Conservation (phyloP, 768 basidiomycete species). For the Asterophora parasitica region DNA sequence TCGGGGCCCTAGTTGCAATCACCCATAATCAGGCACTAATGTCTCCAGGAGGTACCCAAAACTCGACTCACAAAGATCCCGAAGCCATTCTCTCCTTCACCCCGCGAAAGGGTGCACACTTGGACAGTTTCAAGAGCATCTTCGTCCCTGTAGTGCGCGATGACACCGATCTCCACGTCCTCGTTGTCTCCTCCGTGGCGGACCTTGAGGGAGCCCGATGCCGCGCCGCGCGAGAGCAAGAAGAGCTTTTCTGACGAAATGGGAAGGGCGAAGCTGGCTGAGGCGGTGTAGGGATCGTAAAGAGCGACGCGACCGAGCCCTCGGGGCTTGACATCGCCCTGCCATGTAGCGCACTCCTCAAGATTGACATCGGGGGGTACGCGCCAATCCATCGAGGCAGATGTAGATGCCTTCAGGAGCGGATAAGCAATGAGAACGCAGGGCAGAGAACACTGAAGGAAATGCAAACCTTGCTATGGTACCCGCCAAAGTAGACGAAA, state of each 20-base stretch:
- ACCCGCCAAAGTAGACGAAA: not conserved
- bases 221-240: slow-evolving; percentile 24
- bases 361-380: slow-evolving; percentile 17
- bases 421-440: no score
- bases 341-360: slow-evolving; percentile 16
- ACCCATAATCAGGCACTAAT: no score
- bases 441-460: no score
- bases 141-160: slow-evolving; percentile 19
- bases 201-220: slow-evolving; percentile 22
- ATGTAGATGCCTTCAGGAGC: not conserved
- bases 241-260: slow-evolving; percentile 23
- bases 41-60: no score
- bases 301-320: not conserved
- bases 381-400: slow-evolving; percentile 3
- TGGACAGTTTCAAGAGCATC: slow-evolving; percentile 19
- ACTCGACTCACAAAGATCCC: slow-evolving; percentile 33
- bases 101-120: slow-evolving; percentile 23
- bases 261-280: slow-evolving; percentile 22
- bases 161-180: slow-evolving; percentile 21
- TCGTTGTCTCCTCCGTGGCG: slow-evolving; percentile 14
- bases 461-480: not conserved
- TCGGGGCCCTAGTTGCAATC: no score
- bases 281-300: slow-evolving; percentile 3
- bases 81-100: slow-evolving; percentile 25
- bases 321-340: not conserved